Base-by-base conservation (phyloP, 805 yeast genomes). In the Wickerhamiella spandovensis region DNA sequence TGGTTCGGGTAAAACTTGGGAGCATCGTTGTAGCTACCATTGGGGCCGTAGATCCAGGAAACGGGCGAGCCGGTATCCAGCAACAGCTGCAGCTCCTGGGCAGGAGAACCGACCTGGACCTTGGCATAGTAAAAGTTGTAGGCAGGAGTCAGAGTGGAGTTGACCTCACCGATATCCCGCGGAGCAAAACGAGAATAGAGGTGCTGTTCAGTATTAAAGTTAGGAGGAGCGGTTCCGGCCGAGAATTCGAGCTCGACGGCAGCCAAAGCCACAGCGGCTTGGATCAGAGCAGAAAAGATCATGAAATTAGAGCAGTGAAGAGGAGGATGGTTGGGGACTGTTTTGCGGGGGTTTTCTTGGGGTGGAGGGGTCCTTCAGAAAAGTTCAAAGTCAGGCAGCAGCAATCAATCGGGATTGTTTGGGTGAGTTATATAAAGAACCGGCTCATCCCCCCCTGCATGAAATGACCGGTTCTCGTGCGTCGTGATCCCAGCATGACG, bases 41-140 rank as follows among this genome's bases (percentile, higher is more conserved):
- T 52, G 17, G 67, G 62, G 38, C 69, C 67, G 57, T 66, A 69
- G 4, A 73, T 68, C 78, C 78, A 74, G 37, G 74, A 57, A 51
- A 72, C 75, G 0, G 77, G 70, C 8, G 77, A 72, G 2, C 78
- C 78, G 3, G 78, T 72, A 56, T 75, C 79, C 43, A 75, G 56
- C 28, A 70, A 62, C 3, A 73, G 72, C 15, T 66, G 65, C 15
- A 74, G 52, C 28, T 63, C 59, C 54, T 73, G 76, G 6, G 65
- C 58, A 5, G 76, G 76, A 2, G 68, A 65, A 15, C 79, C 79
- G 18, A 74, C 53, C 15, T 55, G 47, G 21, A 67, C 48, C 41
- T 60, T 56, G 13, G 65, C 61, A 48, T 67, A 56, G 58, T 68
- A 72, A 54, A 64, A 64, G 53, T 63, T 63, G 55, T 63, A 64